Base-by-base conservation (phyloP, 2,329 filamentous ascomycete genomes). In the Dactylellina haptotyla region DNA sequence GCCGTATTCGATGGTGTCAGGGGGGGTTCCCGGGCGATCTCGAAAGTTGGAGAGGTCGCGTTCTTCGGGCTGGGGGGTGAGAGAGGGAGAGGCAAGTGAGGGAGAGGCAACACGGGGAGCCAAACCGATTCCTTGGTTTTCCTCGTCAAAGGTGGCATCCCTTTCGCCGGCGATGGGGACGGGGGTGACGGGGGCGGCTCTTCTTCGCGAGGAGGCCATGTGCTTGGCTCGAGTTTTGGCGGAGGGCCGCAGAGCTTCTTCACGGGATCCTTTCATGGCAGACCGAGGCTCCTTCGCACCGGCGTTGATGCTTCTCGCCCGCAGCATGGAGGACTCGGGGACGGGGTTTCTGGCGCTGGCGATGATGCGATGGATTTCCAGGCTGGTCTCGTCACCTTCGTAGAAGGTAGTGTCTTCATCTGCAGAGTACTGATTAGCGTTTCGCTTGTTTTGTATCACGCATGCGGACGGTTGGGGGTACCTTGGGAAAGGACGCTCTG, bases 331-430 rank as follows among this genome's bases (percentile, higher is more conserved):
- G 16, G 59, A 51, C 23, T 72, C 59, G 8, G 59, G 66, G 25
- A 51, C 16, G 4, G 66, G 67, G 20, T 72, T 72, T 26, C 43
- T 64, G 20, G 67, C 67, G 28, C 59, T 56, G 48, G 62, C 67
- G 3, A 72, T 72, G 4, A 72, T 72, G 14, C 67, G 67, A 25
- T 72, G 67, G 28, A 72, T 72, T 56, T 72, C 67, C 26, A 72
- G 61, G 46, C 59, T 65, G 23, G 67, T 72, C 26, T 72, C 67
- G 32, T 72, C 67, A 10, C 67, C 67, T 39, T 72, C 67, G 25
- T 72, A 16, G 32, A 72, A 72, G 26, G 63, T n/a, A n/a, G n/a
- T 72, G 26, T 72, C 67, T 14, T 65, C 61, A 26, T 72, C 67
- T 72, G 26, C 12, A 26, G 14, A 50, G 1, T 25, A 18, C 8